phyloP scores from a whole-genome alignment of 768 basidiomycete genomes.

The Cystofilobasidium bisporidii region DNA sequence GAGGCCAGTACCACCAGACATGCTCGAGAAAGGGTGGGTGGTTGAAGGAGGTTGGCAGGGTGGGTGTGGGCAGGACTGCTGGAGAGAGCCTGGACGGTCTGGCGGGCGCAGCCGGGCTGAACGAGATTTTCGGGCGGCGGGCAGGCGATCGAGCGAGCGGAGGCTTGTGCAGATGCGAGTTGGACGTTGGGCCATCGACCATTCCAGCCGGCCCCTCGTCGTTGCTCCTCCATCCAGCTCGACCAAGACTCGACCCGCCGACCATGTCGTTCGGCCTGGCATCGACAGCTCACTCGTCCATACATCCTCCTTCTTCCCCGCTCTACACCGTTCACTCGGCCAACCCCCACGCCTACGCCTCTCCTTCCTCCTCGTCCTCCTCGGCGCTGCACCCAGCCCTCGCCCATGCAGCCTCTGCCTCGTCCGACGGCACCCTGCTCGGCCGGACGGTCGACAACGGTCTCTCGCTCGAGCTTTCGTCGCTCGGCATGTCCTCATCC shows the following conservation, averaged over 20 bases:
- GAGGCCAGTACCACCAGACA: conserved; percentile 48
- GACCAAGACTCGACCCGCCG: background rate
- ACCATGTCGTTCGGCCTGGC: background rate
- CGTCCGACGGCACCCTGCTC: conserved; percentile 43
- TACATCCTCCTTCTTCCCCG: background rate
- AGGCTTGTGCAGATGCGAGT: no score
- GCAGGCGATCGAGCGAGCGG: no score
- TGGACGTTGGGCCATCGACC: no score
- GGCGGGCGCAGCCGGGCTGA: background rate
- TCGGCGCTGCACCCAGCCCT: background rate
- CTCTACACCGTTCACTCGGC: background rate
- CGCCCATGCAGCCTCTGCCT: background rate
- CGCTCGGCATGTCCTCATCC: conserved; percentile 42
- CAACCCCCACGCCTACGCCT: background rate
- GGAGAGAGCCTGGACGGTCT: no score
- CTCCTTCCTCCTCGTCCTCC: background rate
- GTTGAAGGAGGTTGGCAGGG: background rate
- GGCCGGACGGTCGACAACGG: conserved; percentile 65
- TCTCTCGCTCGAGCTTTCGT: conserved; percentile 63
- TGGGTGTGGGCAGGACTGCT: background rate
- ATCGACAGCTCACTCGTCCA: background rate
- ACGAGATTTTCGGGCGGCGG: no score
- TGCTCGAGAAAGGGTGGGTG: background rate
- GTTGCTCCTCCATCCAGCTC: no score
- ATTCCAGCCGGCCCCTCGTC: no score